These are phyloP conservation scores for Cicer bijugum DNA, from an alignment of 306 rosid genomes.

Conservation along the genomic window DNA sequence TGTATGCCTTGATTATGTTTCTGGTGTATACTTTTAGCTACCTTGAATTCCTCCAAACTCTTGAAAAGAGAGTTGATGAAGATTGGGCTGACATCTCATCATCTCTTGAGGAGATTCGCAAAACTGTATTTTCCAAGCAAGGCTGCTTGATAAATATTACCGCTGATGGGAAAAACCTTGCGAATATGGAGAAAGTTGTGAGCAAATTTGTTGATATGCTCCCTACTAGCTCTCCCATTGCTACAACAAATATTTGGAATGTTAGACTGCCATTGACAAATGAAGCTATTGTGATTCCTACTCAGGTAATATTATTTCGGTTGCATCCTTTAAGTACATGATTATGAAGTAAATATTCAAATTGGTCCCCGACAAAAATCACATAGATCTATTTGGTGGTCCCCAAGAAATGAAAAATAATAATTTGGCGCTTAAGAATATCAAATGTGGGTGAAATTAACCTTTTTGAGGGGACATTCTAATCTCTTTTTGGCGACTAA, in stretches of 20 bases:
- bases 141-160: constrained; percentile 85
- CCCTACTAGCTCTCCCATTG: constrained; percentile 64
- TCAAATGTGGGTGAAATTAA: not conserved
- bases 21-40: constrained; percentile 59
- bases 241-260: constrained; percentile 58
- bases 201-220: constrained; percentile 78
- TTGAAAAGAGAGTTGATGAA: constrained; percentile 87
- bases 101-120: constrained; percentile 94
- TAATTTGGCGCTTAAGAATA: not conserved
- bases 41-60: constrained; percentile 78
- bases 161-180: constrained; percentile 72
- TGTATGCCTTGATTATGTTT: constrained; percentile 34
- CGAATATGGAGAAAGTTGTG: constrained; percentile 58
- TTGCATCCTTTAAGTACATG: constrained; percentile 33
- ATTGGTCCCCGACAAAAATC: not conserved
- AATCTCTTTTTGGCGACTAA: not conserved
- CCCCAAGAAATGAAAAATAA: not conserved
- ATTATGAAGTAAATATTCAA: not conserved
- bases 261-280: constrained; percentile 64
- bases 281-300: constrained; percentile 91
- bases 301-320: constrained; percentile 66
- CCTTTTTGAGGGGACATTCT: not conserved
- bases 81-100: constrained; percentile 83
- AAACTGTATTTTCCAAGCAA: constrained; percentile 69
- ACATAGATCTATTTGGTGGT: not conserved